phyloP scores from a whole-genome alignment of 768 basidiomycete species.

The Lentinula raphanica region DNA sequence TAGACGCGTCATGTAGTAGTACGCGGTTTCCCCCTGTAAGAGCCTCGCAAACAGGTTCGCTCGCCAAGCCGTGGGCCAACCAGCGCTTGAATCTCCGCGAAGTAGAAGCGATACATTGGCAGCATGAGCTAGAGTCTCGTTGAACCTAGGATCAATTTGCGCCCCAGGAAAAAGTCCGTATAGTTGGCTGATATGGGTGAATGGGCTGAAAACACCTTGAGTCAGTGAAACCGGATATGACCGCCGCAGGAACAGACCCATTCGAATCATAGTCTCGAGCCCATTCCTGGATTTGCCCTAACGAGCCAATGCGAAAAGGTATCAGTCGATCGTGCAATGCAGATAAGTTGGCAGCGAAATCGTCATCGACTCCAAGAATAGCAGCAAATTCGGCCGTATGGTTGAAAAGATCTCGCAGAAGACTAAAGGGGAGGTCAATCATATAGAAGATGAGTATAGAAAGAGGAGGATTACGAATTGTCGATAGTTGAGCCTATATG shows the following conservation, averaged over 20 bases:
- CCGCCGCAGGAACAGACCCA: not conserved
- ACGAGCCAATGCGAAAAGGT: constrained; percentile 11
- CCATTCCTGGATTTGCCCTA: constrained; percentile 13
- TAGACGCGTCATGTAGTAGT: constrained; percentile 7
- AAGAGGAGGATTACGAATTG: constrained; percentile 6
- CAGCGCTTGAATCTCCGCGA: constrained; percentile 11
- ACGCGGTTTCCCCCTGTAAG: constrained; percentile 8
- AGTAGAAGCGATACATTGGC: constrained; percentile 11
- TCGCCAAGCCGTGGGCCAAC: constrained; percentile 15
- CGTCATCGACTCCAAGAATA: constrained; percentile 10
- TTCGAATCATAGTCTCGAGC: constrained; percentile 8
- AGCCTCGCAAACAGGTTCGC: constrained; percentile 13
- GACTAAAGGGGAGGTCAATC: not conserved
- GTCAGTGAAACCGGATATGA: not conserved
- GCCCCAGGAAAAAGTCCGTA: constrained; percentile 12
- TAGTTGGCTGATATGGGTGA: constrained; percentile 13
- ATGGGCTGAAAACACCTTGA: not conserved
- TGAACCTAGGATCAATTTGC: constrained; percentile 13
- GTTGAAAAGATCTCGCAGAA: constrained; percentile 10
- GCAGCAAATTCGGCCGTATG: constrained; percentile 9
- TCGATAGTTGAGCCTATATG: constrained; percentile 12
- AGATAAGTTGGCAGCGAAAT: constrained; percentile 7
- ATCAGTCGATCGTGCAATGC: constrained; percentile 7
- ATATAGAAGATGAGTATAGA: too few species aligned
- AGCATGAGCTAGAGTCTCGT: constrained; percentile 11